Conservation (phyloP, 805 yeast genomes). For the Blastobotrys mokoenaii region DNA sequence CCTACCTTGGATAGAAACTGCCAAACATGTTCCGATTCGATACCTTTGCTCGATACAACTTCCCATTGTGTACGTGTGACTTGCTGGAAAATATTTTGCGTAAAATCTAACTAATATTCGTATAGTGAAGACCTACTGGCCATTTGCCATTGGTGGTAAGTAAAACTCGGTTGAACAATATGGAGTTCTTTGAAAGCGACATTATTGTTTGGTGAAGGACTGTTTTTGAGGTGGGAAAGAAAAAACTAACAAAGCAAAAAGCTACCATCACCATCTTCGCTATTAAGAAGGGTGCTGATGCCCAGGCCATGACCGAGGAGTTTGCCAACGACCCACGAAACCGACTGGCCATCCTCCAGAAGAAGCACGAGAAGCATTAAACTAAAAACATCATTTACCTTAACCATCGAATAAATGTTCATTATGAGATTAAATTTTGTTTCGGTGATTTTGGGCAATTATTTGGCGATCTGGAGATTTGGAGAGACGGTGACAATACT, state of each 20-base stretch:
- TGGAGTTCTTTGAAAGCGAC: no score
- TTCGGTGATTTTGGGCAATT: background rate
- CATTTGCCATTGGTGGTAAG: constrained; percentile 71
- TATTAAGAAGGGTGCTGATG: constrained; percentile 59
- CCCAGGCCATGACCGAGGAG: constrained; percentile 44
- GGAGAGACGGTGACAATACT: no score
- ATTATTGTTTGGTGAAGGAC: no score
- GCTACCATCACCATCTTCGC: constrained; percentile 56
- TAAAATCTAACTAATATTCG: background rate
- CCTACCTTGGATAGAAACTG: no score
- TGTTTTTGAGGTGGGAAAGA: no score
- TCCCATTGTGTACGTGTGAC: constrained; percentile 6
- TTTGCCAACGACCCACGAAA: constrained; percentile 93
- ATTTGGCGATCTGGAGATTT: background rate
- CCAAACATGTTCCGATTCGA: constrained; percentile 4
- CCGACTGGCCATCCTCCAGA: constrained; percentile 58
- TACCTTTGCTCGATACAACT: constrained; percentile 6
- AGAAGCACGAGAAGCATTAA: constrained; percentile 37
- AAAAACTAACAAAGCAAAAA: background rate
- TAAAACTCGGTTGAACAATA: constrained; percentile 1
- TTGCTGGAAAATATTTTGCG: background rate
- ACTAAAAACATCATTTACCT: background rate
- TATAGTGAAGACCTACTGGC: constrained; percentile 69
- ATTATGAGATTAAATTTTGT: background rate
- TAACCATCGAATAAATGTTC: background rate